phyloP scores from a whole-genome alignment of 352 stramenopile species.

The Phytophthora sansomeana region DNA sequence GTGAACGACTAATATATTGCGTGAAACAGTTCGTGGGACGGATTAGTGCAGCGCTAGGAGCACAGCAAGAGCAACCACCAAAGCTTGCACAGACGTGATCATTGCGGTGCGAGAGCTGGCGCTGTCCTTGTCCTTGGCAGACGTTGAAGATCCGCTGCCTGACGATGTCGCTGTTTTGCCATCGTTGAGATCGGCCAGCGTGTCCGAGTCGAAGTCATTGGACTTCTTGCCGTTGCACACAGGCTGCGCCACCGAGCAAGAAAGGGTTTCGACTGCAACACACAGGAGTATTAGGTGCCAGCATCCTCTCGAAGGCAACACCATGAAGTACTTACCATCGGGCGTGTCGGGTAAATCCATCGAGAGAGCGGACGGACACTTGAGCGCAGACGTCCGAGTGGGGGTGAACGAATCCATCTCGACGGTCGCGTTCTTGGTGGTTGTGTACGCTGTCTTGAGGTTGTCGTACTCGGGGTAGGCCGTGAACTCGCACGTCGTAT shows the following conservation, averaged over 20 bases:
- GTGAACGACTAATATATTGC: conserved; percentile 33
- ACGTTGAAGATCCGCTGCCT: conserved; percentile 11
- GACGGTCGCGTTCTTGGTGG: conserved; percentile 57
- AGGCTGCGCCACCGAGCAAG: conserved; percentile 51
- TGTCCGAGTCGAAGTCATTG: conserved; percentile 43
- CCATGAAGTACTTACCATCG: conserved; percentile 25
- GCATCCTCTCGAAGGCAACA: background rate
- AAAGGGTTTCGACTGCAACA: conserved; percentile 40
- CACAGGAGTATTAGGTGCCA: background rate
- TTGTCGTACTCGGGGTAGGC: conserved; percentile 69
- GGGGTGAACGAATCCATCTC: conserved; percentile 47
- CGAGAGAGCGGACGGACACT: conserved; percentile 52
- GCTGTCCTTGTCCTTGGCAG: conserved; percentile 18
- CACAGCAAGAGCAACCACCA: conserved; percentile 8
- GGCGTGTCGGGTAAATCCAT: conserved; percentile 49
- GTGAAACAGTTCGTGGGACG: conserved; percentile 15
- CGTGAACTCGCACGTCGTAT: conserved; percentile 55
- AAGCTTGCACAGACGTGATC: background rate
- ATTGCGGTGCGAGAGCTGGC: background rate
- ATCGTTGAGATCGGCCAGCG: conserved; percentile 32
- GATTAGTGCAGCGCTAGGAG: conserved; percentile 20
- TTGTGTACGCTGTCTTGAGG: conserved; percentile 55
- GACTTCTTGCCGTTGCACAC: conserved; percentile 51
- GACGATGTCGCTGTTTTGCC: conserved; percentile 17
- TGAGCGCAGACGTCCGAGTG: conserved; percentile 37